These are phyloP conservation scores for Diversispora eburnea DNA, from an alignment of 192 early-diverging fungal species.

Conservation along the genomic window DNA sequence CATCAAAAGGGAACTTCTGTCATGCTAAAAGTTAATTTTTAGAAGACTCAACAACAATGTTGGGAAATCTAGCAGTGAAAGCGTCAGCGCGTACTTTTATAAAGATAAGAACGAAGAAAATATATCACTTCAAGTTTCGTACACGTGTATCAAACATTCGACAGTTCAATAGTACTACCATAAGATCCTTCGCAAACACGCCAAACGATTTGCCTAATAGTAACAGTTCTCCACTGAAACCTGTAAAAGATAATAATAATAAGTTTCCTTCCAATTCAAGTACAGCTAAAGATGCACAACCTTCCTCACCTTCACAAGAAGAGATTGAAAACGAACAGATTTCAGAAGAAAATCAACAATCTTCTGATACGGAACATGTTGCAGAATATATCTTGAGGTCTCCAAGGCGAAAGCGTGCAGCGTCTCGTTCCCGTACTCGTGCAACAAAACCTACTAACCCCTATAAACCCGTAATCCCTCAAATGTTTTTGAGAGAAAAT, in stretches of 20 bases:
- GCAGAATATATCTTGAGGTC: constrained; percentile 11
- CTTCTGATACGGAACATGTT: constrained; percentile 3
- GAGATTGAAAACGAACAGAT: constrained; percentile 3
- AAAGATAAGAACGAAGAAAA: background rate
- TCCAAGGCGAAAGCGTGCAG: constrained; percentile 10
- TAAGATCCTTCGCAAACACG: constrained; percentile 15
- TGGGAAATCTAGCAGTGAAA: background rate
- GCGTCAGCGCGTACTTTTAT: background rate
- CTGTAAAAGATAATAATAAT: constrained; percentile 16
- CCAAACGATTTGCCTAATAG: constrained; percentile 12
- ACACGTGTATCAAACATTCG: background rate
- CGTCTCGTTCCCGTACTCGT: constrained; percentile 2
- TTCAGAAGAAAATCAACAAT: constrained; percentile 2
- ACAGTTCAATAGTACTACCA: background rate
- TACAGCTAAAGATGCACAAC: constrained; percentile 1
- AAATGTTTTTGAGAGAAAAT: constrained; percentile 24
- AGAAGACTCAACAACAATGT: background rate
- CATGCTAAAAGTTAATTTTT: too few species aligned
- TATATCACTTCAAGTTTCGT: background rate
- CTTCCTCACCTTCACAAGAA: background rate
- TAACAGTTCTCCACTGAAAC: constrained; percentile 10
- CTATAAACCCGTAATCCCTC: constrained; percentile 27
- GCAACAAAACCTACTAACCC: background rate
- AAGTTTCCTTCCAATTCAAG: background rate
- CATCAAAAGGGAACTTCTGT: too few species aligned